Evolutionary conservation across 108 stramenopile species (phyloP).

Genomic region (Bacterosira constricta): DNA sequence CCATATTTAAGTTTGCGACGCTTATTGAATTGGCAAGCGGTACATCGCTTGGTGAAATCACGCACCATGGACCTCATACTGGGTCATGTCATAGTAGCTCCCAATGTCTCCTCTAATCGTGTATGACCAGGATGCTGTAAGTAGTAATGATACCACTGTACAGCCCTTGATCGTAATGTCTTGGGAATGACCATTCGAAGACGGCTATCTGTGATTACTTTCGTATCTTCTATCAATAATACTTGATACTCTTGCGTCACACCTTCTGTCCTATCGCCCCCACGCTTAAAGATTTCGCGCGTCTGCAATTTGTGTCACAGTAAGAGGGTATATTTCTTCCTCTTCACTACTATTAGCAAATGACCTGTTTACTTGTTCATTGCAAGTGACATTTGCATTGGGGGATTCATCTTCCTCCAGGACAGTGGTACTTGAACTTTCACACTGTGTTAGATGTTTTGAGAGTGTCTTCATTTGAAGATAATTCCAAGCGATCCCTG

Average conservation of each 20-base stretch:
- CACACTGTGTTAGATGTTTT: too few relatives aligned
- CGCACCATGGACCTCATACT: constrained; percentile 22
- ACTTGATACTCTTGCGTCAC: neutral
- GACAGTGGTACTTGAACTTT: too few relatives aligned
- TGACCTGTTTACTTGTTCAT: too few relatives aligned
- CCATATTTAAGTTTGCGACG: constrained; percentile 29
- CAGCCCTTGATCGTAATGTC: constrained; percentile 5
- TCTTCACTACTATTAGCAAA: constrained; percentile 15
- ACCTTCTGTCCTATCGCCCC: neutral
- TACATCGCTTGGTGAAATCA: constrained; percentile 21
- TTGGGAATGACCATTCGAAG: constrained; percentile 19
- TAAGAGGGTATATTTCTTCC: constrained; percentile 14
- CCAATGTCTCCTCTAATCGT: constrained; percentile 10
- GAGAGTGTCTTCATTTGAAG: too few relatives aligned
- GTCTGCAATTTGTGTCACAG: neutral
- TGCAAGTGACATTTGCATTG: too few relatives aligned
- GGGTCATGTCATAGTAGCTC: constrained; percentile 21
- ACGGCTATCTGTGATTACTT: too few relatives aligned
- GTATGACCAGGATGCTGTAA: constrained; percentile 28
- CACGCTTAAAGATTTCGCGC: neutral
- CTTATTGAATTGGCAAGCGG: constrained; percentile 40
- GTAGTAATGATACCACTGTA: constrained; percentile 35
- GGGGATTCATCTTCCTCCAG: too few relatives aligned
- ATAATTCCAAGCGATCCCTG: too few relatives aligned
- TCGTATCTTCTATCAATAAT: too few relatives aligned